Evolutionary conservation across 192 early-diverging fungal genomes (phyloP), one percentile per base, ranked within the genome.

Genomic region (Radiomyces spectabilis): DNA sequence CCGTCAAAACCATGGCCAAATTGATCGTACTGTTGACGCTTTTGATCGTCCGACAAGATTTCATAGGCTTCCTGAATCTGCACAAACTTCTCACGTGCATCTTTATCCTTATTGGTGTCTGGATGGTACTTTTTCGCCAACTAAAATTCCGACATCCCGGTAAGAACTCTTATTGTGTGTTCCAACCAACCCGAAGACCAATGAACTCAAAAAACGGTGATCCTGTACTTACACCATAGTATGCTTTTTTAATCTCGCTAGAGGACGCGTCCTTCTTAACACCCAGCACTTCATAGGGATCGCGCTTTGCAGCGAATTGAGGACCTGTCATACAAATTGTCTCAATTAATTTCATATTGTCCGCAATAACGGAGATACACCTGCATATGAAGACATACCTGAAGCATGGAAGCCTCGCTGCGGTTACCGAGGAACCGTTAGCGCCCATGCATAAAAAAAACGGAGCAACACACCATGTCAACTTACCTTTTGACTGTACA

Each of bases 11-110:
- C 54, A 49, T 55, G 83, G 12, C 96, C 96, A 71, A 89, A 93
- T 72, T 89, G 84, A 73, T 99, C 94, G 51, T 94, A 99, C 32
- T 86, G 79, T 2, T 85, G 79, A 41, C 92, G 84, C 72, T 99
- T 99, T 57, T 80, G 65, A 40, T 92, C 93, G 52, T 99, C 94
- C 0, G 89, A 92, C 4, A 99, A 70, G 51, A 95, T 88, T 16
- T 96, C 93, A 63, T 99, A 99, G 0, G 96, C 94, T 58, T 94
- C 87, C 63, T 99, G 94, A 59, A 99, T 88, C 72, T 99, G 90
- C 8, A 96, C 74, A 75, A 99, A 99, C 74, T 91, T 92, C 66
- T 99, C 96, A 53, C 94, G 90, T 26, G 96, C 90, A 6, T 75
- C 77, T 29, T 84, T 72, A 29, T 86, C 88, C 62, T 97, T 96